Percentiles rank a stretch among this genome's conserved stretches.
Conservation (phyloP, 164 flowering plant genomes). For the Pachysandra terminalis region DNA sequence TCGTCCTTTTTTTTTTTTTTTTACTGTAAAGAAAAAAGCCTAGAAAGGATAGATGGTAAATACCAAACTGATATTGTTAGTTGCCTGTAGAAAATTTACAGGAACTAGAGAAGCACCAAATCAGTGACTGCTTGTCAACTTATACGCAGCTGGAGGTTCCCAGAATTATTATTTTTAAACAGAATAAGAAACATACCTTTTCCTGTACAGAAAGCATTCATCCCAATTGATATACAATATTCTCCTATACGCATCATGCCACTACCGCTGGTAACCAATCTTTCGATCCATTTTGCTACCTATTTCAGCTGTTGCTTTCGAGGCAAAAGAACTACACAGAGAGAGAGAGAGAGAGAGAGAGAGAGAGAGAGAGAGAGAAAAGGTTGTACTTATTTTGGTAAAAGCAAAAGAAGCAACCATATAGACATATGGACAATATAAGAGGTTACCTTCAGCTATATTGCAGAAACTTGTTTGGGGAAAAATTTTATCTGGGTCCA, state of each 20-base stretch:
- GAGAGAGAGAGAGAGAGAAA: too few species aligned
- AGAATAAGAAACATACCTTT: too few species aligned
- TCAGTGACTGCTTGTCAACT: too few species aligned
- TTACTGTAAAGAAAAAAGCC: too few species aligned
- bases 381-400: too few species aligned
- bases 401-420: not conserved
- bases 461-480: conserved; percentile 48
- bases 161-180: not conserved
- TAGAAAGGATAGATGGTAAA: too few species aligned
- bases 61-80: too few species aligned
- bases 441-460: conserved; percentile 51
- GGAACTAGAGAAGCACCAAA: too few species aligned
- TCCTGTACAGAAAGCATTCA: not conserved
- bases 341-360: not conserved
- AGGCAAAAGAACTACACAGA: conserved; percentile 30
- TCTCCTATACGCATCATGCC: not conserved
- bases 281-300: conserved; percentile 1
- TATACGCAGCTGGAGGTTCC: not conserved
- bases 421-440: not conserved
- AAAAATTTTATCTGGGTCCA: conserved; percentile 52
- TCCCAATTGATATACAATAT: not conserved
- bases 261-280: too few species aligned
- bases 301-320: conserved; percentile 20
- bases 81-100: too few species aligned
- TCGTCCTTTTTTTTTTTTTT: too few species aligned